Evolutionary conservation across 2,329 filamentous ascomycete genomes (phyloP), one percentile per base, ranked within the genome.

Genomic region (Helotiales sp.): DNA sequence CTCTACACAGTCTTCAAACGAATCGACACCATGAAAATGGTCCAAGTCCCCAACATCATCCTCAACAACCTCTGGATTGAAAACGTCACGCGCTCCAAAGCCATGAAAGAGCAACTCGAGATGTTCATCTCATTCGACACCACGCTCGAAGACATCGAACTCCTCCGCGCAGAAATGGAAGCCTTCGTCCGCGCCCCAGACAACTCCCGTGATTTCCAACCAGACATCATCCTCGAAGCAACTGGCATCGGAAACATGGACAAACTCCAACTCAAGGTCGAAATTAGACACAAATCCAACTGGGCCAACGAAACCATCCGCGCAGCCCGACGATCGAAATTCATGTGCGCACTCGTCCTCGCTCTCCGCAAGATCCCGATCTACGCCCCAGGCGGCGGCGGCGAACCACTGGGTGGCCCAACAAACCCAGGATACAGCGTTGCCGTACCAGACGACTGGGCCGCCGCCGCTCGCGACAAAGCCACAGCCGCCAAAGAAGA

Each of bases 41-140:
- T 89, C 1, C 87, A 87, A 79, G 82, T 96, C 1, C 94, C 96
- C 49, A 98, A 99, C 80, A 97, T 96, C 75, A 84, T 93, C 1
- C 85, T 98, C 63, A 98, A 98, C 83, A 91, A 88, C 61, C 82
- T 94, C n/a, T 97, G 93, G 91, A 90, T 99, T 64, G 95, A 98
- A 78, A 99, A 99, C 78, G 87, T 97, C 70, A 91, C 91, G 10
- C 91, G 96, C 62, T 95, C 92, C 77, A 94, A 93, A 78, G 90
- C 93, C 57, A 97, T 97, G 95, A 91, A 96, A 97, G 80, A 88
- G 88, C 61, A 85, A 67, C 69, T 98, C 61, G 87, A 90, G 11
- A 83, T 98, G 61, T 91, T 91, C 69, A 89, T 97, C 66, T 89
- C 89, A 5, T 98, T 92, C 76, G 93, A 93, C 73, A 98, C 96